These are phyloP conservation scores for Mycogone perniciosa DNA, from an alignment of 2,329 filamentous ascomycete species.

Conservation along the genomic window DNA sequence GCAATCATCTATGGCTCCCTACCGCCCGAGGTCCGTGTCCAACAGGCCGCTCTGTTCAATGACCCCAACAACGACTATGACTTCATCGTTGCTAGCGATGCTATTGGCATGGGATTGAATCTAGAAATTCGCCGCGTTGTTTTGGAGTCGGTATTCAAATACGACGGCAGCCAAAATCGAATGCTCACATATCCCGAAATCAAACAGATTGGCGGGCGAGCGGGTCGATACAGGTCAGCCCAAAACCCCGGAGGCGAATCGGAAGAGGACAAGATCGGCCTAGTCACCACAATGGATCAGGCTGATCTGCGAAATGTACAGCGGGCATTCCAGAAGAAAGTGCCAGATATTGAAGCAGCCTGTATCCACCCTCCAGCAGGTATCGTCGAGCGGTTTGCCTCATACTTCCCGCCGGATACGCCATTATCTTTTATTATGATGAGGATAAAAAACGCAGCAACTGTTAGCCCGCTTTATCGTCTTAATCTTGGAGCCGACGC, in stretches of 20 bases:
- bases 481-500: conserved; percentile 54
- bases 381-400: conserved; percentile 68
- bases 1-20: conserved; percentile 90
- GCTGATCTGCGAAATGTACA: conserved; percentile 60
- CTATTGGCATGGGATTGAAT: conserved; percentile 96
- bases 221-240: conserved; percentile 75
- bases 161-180: conserved; percentile 52
- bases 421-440: conserved; percentile 79
- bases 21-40: conserved; percentile 85
- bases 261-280: conserved; percentile 49
- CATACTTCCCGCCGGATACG: conserved; percentile 73
- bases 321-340: conserved; percentile 55
- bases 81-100: conserved; percentile 86
- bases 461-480: conserved; percentile 60
- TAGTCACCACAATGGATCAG: conserved; percentile 71
- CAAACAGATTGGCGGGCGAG: conserved; percentile 91
- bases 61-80: conserved; percentile 95
- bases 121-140: conserved; percentile 86
- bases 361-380: conserved; percentile 67
- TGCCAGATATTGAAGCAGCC: conserved; percentile 61
- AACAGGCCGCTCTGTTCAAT: conserved; percentile 91
- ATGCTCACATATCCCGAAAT: conserved; percentile 67
- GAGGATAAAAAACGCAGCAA: conserved; percentile 64
- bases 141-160: conserved; percentile 73
- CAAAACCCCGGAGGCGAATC: conserved; percentile 18